Base-by-base conservation (phyloP, 2,329 filamentous ascomycete genomes). In the Aphanocladium album region DNA sequence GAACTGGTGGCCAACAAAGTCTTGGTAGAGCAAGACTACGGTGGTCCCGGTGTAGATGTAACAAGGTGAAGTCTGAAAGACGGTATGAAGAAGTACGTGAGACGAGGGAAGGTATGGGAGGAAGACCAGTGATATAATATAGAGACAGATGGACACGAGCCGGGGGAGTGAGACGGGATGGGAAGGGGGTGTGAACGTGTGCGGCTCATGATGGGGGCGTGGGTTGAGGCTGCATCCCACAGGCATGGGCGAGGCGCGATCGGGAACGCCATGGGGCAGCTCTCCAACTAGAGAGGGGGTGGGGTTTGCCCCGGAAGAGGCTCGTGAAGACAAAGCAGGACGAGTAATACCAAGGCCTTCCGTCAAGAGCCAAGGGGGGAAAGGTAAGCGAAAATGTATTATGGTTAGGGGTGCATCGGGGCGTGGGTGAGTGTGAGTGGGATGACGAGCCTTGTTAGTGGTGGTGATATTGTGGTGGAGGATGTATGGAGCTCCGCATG, bases 181-280 rank as follows among this genome's bases (percentile, higher is more conserved):
- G 56, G 55, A 41, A 19, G 55, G 55, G 45, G 45, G 55, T 41
- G 55, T 49, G 56, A 58, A 51, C 35, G 56, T 35, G 47, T 52
- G 56, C 45, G 25, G 35, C 55, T 57, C 43, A 50, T 49, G 35
- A 47, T 16, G 21, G 46, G 56, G 56, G 56, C n/a, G 35, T 59
- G 45, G 21, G 23, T 30, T 51, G 56, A 59, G 37, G 46, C 56
- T 52, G 56, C 23, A 43, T n/a, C 37, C 35, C 12, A 47, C n/a
- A 21, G 54, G 45, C n/a, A 43, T 27, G 21, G 55, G 30, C 46
- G 46, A 46, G 57, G 49, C 47, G 30, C 49, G 57, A 59, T 59
- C 57, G 35, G 56, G 35, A 51, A 41, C 46, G 45, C 17, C 46
- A 58, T 43, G 56, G 56, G 55, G 57, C n/a, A 35, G 14, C 37